phyloP scores from a whole-genome alignment of 345 rosid species.

The Kernera saxatilis region DNA sequence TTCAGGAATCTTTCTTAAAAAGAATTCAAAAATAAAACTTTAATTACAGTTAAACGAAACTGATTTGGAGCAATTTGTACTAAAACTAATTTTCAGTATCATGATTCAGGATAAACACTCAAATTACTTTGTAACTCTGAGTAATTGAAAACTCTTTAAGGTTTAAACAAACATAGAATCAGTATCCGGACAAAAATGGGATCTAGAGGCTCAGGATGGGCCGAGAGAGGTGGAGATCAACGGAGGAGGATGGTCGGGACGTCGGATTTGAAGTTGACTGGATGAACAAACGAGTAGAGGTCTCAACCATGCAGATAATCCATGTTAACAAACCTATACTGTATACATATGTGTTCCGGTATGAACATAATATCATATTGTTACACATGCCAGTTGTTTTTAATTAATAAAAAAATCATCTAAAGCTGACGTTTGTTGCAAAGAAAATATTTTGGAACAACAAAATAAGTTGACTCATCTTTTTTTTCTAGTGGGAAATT shows the following conservation, averaged over 20 bases:
- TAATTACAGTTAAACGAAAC: too few relatives aligned
- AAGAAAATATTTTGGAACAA: not conserved
- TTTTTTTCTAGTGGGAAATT: not conserved
- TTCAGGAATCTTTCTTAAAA: too few relatives aligned
- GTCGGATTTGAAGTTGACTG: not conserved
- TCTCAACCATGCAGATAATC: not conserved
- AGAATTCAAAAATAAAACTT: too few relatives aligned
- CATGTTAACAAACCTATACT: not conserved
- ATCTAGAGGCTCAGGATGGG: not conserved
- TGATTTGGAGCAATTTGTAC: too few relatives aligned
- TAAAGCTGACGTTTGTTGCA: not conserved
- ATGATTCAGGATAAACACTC: too few relatives aligned
- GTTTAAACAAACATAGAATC: not conserved
- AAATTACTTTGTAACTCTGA: not conserved
- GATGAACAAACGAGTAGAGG: not conserved
- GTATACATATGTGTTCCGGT: too few relatives aligned
- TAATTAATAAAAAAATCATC: not conserved
- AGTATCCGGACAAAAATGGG: not conserved
- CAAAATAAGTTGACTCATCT: not conserved
- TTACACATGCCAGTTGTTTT: not conserved
- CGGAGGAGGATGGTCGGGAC: not conserved
- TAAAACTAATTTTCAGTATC: not conserved
- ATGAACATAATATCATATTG: not conserved
- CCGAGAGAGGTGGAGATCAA: not conserved
- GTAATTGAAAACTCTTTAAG: not conserved